phyloP scores from a whole-genome alignment of 179 eudicot genomes.

The Heliamphora ciliata region DNA sequence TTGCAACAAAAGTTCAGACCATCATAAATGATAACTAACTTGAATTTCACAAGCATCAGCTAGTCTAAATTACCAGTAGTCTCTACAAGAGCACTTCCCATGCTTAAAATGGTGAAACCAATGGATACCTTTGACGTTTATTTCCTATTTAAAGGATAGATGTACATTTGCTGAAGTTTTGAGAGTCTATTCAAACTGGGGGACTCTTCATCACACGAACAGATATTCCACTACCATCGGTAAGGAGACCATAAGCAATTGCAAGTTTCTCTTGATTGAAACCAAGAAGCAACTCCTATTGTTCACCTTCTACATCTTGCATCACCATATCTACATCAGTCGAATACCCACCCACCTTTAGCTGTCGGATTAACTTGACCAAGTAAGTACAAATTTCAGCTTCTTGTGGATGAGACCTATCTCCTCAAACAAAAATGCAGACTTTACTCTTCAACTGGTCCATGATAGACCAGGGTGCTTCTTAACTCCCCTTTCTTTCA shows the following conservation, averaged over 20 bases:
- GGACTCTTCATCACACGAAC: slow-evolving; percentile 39
- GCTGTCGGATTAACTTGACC: slow-evolving; percentile 28
- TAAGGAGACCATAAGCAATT: slow-evolving; percentile 34
- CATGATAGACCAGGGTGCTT: slow-evolving; percentile 78
- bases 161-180: slow-evolving; percentile 35
- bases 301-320: slow-evolving; percentile 42
- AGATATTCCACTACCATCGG: slow-evolving; percentile 20
- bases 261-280: slow-evolving; percentile 35
- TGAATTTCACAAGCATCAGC: not conserved
- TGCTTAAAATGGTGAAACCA: slow-evolving; percentile 37
- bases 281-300: slow-evolving; percentile 32
- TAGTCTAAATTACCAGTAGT: slow-evolving; percentile 28
- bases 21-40: not conserved
- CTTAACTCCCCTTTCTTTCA: slow-evolving; percentile 54
- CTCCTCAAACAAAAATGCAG: slow-evolving; percentile 29
- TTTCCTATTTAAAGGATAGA: slow-evolving; percentile 31
- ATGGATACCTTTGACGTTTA: slow-evolving; percentile 34
- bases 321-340: slow-evolving; percentile 24
- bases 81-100: slow-evolving; percentile 37
- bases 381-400: slow-evolving; percentile 33
- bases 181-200: slow-evolving; percentile 37
- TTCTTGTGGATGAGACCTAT: slow-evolving; percentile 27
- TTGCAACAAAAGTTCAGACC: not conserved
- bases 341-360: slow-evolving; percentile 34
- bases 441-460: slow-evolving; percentile 35